Evolutionary conservation across 805 yeast genomes (phyloP), one percentile per base, ranked within the genome.

Genomic region (Starmerella scarabaei): DNA sequence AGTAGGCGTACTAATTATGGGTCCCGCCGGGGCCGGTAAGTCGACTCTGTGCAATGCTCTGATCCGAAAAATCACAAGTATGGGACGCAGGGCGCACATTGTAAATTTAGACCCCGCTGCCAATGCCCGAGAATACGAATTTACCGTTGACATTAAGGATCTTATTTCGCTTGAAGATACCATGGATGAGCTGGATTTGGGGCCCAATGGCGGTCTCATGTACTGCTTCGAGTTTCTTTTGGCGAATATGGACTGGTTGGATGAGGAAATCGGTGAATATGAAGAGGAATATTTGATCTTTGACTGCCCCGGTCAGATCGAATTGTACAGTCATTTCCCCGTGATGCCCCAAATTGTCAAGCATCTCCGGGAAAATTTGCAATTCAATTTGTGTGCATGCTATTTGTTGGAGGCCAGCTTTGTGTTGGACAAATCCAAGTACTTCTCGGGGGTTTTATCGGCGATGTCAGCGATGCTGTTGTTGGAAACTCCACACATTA

Each of bases 391-490:
- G 14, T 91, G 99, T 65, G 95, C 96, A 19, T 75, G 94, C 0
- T 91, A 91, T 60, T 63, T 91, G 34, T 62, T 91, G 44, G 98
- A 91, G 57, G 94, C 97, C 0, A 88, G 97, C 3, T 91, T 91
- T 60, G 81, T 88, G 34, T 68, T 88, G 42, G 99, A 91, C 58
- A 71, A 75, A 33, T 73, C 94, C 9, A 93, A 93, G 61, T 91
- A 85, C 60, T 91, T 91, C 59, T 79, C 93, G 40, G 99, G 98
- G 3, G 93, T 94, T 0, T 66, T 91, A 43, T 75, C 86, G 57
- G 99, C 99, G 17, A 91, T 91, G 99, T 79, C 93, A 18, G 94
- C 98, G 1, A 91, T 91, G 99, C 83, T 91, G 21, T 66, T 91
- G 43, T 67, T 91, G 37, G 99, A 91, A 59, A 68, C 88, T 31